Conservation (phyloP, 768 basidiomycete species). For the Suillus ampliporus region DNA sequence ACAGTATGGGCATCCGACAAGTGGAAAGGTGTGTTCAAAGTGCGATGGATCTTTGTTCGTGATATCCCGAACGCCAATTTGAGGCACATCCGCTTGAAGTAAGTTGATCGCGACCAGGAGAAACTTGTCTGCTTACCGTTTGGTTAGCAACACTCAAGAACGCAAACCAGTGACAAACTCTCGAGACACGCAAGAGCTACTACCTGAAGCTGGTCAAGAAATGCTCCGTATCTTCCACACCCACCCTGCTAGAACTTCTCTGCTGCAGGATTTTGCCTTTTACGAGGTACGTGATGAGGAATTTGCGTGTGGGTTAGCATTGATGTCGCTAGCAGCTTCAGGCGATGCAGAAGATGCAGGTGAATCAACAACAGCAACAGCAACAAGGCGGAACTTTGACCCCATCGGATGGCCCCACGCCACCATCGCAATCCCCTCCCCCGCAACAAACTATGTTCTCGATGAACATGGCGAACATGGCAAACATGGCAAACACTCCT, state of each 20-base stretch:
- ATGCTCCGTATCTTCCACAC: slow-evolving; percentile 96
- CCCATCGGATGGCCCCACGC: slow-evolving; percentile 33
- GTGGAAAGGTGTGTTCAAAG: slow-evolving; percentile 99
- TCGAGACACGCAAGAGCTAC: slow-evolving; percentile 95
- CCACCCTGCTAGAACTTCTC: slow-evolving; percentile 90
- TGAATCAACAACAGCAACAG: slow-evolving; percentile 18
- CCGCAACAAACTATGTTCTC: slow-evolving; percentile 53
- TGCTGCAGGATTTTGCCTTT: slow-evolving; percentile 92
- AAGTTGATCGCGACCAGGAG: slow-evolving; percentile 4
- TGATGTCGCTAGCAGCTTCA: slow-evolving; percentile 59
- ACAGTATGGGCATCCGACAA: slow-evolving; percentile 99
- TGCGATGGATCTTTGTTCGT: slow-evolving; percentile 96
- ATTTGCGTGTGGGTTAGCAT: neutral
- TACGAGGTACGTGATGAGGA: slow-evolving; percentile 67
- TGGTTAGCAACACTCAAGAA: slow-evolving; percentile 89
- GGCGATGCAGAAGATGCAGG: slow-evolving; percentile 75
- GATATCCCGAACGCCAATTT: slow-evolving; percentile 92
- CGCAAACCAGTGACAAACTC: slow-evolving; percentile 99
- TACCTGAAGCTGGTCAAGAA: slow-evolving; percentile 95
- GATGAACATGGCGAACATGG: slow-evolving; percentile 38
- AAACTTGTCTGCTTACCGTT: slow-evolving; percentile 18
- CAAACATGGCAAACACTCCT: slow-evolving; percentile 40
- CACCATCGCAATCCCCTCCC: slow-evolving; percentile 47
- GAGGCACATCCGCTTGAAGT: slow-evolving; percentile 90
- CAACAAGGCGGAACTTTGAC: slow-evolving; percentile 34